phyloP scores from a whole-genome alignment of 1,284 basidiomycete species.

The Tylopilus sp. region DNA sequence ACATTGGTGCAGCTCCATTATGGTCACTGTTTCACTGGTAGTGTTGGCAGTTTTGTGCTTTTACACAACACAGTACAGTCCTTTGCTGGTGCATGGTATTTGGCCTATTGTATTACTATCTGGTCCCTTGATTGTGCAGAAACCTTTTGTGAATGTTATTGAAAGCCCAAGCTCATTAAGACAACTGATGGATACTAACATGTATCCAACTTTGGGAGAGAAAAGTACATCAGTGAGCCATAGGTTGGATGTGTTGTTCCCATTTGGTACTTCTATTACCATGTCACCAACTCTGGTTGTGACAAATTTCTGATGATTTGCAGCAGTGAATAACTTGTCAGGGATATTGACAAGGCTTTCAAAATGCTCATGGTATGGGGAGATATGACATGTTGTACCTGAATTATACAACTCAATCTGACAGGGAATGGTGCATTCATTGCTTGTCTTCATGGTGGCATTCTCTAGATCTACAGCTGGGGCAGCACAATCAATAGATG shows the following conservation, averaged over 20 bases:
- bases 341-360: constrained; percentile 39
- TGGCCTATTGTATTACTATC: constrained; percentile 32
- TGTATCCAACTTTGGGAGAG: constrained; percentile 45
- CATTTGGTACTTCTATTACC: constrained; percentile 48
- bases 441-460: not conserved
- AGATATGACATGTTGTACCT: constrained; percentile 50
- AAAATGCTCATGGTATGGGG: constrained; percentile 48
- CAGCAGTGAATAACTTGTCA: constrained; percentile 41
- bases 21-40: constrained; percentile 30
- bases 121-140: constrained; percentile 37
- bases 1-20: constrained; percentile 44
- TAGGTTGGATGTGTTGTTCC: constrained; percentile 35
- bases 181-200: constrained; percentile 45
- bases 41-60: not conserved
- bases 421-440: not conserved
- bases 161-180: constrained; percentile 45
- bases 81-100: constrained; percentile 21
- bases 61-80: constrained; percentile 4
- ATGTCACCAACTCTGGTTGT: constrained; percentile 47
- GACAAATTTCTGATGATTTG: constrained; percentile 47
- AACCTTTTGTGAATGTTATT: constrained; percentile 38
- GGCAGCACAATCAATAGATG: not conserved
- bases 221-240: constrained; percentile 47
- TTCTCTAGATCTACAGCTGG: not conserved
- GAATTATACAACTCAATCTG: constrained; percentile 48